Base-by-base conservation (phyloP, 2,329 filamentous ascomycete species). In the Allantophomopsis cytisporea region DNA sequence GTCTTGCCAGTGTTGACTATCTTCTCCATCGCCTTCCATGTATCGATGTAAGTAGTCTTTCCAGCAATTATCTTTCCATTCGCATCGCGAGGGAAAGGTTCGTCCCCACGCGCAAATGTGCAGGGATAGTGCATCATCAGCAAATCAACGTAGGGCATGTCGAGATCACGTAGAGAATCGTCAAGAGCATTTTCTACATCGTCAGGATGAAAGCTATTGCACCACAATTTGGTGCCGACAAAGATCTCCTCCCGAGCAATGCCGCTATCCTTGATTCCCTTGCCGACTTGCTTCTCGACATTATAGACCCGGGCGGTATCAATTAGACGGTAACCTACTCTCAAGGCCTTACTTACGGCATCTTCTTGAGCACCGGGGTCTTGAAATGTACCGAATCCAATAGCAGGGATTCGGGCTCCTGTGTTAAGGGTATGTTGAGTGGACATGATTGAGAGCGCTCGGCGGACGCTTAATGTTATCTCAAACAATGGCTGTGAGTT, bases 201-300 rank as follows among this genome's bases (percentile, higher is more conserved):
- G 8, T 50, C 46, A 4, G 48, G 49, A 20, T 49, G 44, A 37
- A 55, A 50, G 12, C 48, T 43, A 7, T 38, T 70, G 58, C 73
- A 73, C 71, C 71, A 76, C 13, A 75, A 58, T 58, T 76, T 77
- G 44, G 14, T 18, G 13, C 30, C n/a, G 39, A 69, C 57, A 38
- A 88, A 89, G 44, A 91, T 60, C 40, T 89, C 81, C 57, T 82
- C 73, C 41, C 84, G 73, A 69, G 78, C 81, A 44, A 71, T 65
- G 20, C 82, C 82, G 7, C 72, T 83, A 41, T 81, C 77, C 54
- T 75, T 73, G 41, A 91, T 69, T 10, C 81, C 84, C 54, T 77
- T 63, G 44, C 84, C 84, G 13, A 91, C 84, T 58, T 87, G 82
- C 35, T 78, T 70, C 60, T 91, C 84, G 58, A n/a, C n/a, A n/a